These are phyloP conservation scores for Agroathelia rolfsii DNA, from an alignment of 1,284 basidiomycete genomes.

Conservation along the genomic window DNA sequence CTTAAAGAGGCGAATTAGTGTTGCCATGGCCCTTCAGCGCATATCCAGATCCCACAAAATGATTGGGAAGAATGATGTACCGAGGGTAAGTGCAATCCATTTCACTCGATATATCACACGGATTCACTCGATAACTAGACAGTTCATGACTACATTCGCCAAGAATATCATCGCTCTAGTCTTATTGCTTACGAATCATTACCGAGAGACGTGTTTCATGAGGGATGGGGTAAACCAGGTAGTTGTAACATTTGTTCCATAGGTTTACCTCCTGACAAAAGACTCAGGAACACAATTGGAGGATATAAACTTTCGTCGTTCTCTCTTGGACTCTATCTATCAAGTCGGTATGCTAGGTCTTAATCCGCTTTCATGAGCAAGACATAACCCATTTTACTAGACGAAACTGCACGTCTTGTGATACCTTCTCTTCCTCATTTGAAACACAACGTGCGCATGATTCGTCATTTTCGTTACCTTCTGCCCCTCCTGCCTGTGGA, in stretches of 20 bases:
- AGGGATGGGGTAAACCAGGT: conserved; percentile 79
- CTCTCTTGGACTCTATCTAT: conserved; percentile 55
- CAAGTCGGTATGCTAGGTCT: conserved; percentile 43
- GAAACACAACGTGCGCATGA: conserved; percentile 59
- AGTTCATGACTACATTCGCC: conserved; percentile 64
- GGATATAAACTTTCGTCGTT: conserved; percentile 51
- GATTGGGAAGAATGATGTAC: conserved; percentile 54
- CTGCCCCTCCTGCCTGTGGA: conserved; percentile 54
- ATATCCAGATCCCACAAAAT: conserved; percentile 67
- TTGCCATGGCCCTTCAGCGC: conserved; percentile 48
- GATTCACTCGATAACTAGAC: conserved; percentile 29
- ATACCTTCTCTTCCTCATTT: conserved; percentile 52
- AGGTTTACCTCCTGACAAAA: conserved; percentile 1
- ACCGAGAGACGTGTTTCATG: conserved; percentile 60
- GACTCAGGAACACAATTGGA: conserved; percentile 44
- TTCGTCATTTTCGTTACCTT: conserved; percentile 65
- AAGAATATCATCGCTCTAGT: conserved; percentile 73
- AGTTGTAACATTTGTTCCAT: conserved; percentile 4
- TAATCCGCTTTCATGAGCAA: too few relatives aligned
- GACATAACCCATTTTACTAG: too few relatives aligned
- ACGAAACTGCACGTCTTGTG: conserved; percentile 49
- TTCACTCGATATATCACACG: background rate
- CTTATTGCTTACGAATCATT: conserved; percentile 69
- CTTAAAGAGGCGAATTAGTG: conserved; percentile 54
- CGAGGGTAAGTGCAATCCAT: conserved; percentile 42